Evolutionary conservation across 176 grass and related monocot species (phyloP), one percentile per base, ranked within the genome.

Genomic region (Avena eriantha): DNA sequence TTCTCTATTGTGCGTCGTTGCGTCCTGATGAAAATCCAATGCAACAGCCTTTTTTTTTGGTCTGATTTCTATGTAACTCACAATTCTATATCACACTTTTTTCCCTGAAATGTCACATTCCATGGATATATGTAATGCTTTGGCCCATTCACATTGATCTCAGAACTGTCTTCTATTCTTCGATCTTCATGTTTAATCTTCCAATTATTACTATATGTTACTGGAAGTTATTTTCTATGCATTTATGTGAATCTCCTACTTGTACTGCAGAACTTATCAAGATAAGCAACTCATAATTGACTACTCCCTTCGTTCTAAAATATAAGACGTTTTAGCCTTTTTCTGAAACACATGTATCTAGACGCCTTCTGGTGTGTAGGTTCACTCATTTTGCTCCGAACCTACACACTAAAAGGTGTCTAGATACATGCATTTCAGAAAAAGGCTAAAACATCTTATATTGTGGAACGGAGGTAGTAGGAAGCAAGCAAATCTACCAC

Each of bases 401-500:
- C 39, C 39, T 41, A 41, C 39, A 41, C 39, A 41, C 39, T 41
- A 41, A 41, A 41, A 41, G 39, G 39, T 41, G 39, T 41, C 39
- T 8, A 41, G 39, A 41, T 41, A 41, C 39, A 41, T 41, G 39
- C 7, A 7, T 41, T 41, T 41, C 39, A 41, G 39, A 41, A 41
- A 41, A 41, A 41, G 39, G 39, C 39, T 41, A 41, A 41, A 41
- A 41, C 39, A 41, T 41, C 39, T 41, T 41, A 41, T 41, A 41
- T 41, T 41, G 39, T 41, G 39, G 39, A 41, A 41, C 39, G 39
- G 39, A 41, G 39, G 39, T 5, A 41, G 39, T 41, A 46, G 48
- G 22, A 81, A 68, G 63, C 86, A 68, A 67, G 12, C 58, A 56
- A 69, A 82, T 18, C 3, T 82, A 76, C 58, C 75, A 77, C 64